Evolutionary conservation across 2,329 filamentous ascomycete genomes (phyloP), one percentile per base, ranked within the genome.

Genomic region (Penicillium sp.): DNA sequence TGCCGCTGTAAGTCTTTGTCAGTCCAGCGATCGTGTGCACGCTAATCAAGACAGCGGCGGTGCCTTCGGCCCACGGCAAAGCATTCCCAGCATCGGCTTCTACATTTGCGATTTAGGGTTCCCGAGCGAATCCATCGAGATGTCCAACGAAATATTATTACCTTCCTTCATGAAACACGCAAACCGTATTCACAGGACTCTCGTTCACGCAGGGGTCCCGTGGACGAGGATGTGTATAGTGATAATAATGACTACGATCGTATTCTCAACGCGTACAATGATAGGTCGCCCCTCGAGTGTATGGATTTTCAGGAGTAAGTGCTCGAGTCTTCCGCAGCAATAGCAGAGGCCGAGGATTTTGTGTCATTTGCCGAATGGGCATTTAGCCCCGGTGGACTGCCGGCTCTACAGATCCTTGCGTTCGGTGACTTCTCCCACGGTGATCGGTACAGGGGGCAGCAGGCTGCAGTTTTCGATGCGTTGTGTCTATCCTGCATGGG

Each of bases 341-440:
- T 32, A 2, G 29, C 29, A 15, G 29, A 32, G 29, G 29, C 29
- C 3, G 29, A 15, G 29, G 29, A 32, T 15, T 15, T 50, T 29
- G 38, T 53, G 21, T 32, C 21, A 21, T 45, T 53, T 43, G 42
- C 42, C 12, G 29, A 50, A 22, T 53, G 43, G 52, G 52, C 48
- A 26, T 53, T 53, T 21, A 35, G 52, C 17, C 48, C 48, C 21
- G 17, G 19, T 2, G 52, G 52, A 24, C 40, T 53, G 24, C 48
- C 41, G 15, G 28, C 43, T 21, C 42, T 53, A 28, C 43, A 51
- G 42, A 42, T 51, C 15, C 44, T 53, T 8, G 52, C 43, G 21
- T 48, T 53, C 28, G 52, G 52, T 5, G 52, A 53, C 43, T 53
- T 53, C 34, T 53, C 52, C 13, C 43, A 51, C 37, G 38, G 41